Evolutionary conservation across 140 eudicot species (phyloP).

Genomic region (Flaveria floridana): DNA sequence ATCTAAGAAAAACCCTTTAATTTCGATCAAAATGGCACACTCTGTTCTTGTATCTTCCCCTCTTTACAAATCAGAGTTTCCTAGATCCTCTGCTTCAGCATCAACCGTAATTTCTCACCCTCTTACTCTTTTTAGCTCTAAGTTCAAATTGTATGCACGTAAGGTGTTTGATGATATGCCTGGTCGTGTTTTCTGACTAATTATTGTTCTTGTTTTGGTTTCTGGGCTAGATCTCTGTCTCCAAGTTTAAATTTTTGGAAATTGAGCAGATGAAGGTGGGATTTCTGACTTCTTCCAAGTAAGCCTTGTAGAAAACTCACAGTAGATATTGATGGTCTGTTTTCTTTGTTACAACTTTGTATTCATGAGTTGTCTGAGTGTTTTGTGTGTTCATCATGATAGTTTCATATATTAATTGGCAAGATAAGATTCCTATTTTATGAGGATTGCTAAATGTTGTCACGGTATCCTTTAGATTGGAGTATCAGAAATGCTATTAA

Average conservation of each 20-base stretch:
- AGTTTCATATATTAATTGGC: not conserved
- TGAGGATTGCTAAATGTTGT: constrained; percentile 5
- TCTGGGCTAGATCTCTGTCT: constrained; percentile 49
- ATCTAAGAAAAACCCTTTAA: constrained; percentile 20
- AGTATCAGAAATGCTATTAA: not conserved
- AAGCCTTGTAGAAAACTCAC: constrained; percentile 25
- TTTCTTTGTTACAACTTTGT: not conserved
- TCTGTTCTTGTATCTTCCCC: constrained; percentile 44
- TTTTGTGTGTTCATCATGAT: constrained; percentile 14
- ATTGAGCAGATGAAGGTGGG: constrained; percentile 51
- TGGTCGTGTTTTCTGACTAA: not conserved
- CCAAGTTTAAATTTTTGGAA: constrained; percentile 54
- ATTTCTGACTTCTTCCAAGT: constrained; percentile 46
- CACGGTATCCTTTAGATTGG: not conserved
- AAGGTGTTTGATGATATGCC: constrained; percentile 25
- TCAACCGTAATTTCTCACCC: constrained; percentile 41
- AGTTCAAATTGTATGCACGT: constrained; percentile 1
- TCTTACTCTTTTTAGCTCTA: not conserved
- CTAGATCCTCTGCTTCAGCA: constrained; percentile 34
- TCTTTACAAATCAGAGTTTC: constrained; percentile 28
- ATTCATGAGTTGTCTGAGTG: not conserved
- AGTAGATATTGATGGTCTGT: not conserved
- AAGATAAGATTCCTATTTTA: constrained; percentile 16
- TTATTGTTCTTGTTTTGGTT: constrained; percentile 22
- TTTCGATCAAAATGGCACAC: constrained; percentile 49